These are phyloP conservation scores for Albizia julibrissin DNA, from an alignment of 306 rosid species.

Conservation along the genomic window DNA sequence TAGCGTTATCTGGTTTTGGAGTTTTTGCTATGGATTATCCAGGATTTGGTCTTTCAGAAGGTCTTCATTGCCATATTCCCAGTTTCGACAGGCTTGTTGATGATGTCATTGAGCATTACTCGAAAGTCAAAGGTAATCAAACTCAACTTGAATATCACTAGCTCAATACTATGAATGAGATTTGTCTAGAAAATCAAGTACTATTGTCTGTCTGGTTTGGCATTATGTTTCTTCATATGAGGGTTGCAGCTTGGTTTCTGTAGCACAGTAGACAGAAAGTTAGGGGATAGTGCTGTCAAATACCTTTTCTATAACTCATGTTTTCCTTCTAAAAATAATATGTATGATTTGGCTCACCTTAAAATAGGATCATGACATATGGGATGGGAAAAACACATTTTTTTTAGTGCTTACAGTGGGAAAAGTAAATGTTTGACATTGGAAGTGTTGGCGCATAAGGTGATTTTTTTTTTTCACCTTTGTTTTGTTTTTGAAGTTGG, in stretches of 20 bases:
- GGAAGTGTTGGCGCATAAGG: background rate
- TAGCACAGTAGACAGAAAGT: background rate
- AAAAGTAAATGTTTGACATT: background rate
- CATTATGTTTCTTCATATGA: background rate
- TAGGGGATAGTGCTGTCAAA: background rate
- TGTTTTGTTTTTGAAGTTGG: background rate
- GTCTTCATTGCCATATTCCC: constrained; percentile 78
- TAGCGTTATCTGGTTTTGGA: constrained; percentile 70
- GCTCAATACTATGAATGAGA: background rate
- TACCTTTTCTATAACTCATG: background rate
- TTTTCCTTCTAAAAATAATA: constrained; percentile 9
- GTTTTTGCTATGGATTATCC: constrained; percentile 98
- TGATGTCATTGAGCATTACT: constrained; percentile 76
- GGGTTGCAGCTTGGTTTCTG: background rate
- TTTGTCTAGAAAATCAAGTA: background rate
- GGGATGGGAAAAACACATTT: background rate
- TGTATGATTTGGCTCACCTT: background rate
- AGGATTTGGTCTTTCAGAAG: constrained; percentile 96
- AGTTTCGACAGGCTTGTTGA: constrained; percentile 76
- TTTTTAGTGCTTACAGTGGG: background rate
- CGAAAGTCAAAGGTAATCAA: constrained; percentile 71
- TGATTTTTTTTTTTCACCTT: background rate
- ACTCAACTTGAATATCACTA: background rate
- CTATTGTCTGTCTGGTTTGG: background rate
- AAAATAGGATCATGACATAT: background rate